These are phyloP conservation scores for Pseudogymnoascus sp. DNA, from an alignment of 2,329 filamentous ascomycete species.

Conservation along the genomic window DNA sequence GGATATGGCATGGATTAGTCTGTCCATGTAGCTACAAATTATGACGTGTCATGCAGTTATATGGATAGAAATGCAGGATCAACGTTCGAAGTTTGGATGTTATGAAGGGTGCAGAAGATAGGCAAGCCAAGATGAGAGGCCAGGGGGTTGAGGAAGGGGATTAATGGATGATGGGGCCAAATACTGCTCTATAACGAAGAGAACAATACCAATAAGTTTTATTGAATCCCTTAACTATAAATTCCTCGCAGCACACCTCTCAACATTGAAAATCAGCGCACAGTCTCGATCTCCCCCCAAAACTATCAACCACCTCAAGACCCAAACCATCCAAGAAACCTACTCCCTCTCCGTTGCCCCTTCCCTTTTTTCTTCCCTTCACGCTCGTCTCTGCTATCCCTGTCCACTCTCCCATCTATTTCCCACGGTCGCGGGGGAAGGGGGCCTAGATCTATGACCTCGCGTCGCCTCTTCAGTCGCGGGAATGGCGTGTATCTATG, in stretches of 20 bases:
- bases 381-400: too few species aligned
- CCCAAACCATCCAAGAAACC: not conserved
- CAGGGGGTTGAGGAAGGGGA: not conserved
- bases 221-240: not conserved
- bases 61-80: not conserved
- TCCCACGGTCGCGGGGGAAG: not conserved
- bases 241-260: not conserved
- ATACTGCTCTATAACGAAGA: not conserved
- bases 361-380: not conserved
- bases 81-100: not conserved
- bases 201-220: not conserved
- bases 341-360: not conserved
- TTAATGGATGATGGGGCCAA: not conserved
- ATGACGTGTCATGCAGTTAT: not conserved
- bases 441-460: not conserved
- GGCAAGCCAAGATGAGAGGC: not conserved
- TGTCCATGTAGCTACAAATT: not conserved
- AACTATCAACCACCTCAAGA: not conserved
- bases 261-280: not conserved
- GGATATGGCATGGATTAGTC: not conserved
- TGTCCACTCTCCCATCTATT: not conserved
- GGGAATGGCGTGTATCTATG: not conserved
- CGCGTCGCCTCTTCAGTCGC: not conserved
- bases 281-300: not conserved
- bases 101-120: not conserved